Percentiles rank a stretch among this genome's conserved stretches.
Conservation (phyloP, 164 flowering plant genomes). For the Vitis labrusca region DNA sequence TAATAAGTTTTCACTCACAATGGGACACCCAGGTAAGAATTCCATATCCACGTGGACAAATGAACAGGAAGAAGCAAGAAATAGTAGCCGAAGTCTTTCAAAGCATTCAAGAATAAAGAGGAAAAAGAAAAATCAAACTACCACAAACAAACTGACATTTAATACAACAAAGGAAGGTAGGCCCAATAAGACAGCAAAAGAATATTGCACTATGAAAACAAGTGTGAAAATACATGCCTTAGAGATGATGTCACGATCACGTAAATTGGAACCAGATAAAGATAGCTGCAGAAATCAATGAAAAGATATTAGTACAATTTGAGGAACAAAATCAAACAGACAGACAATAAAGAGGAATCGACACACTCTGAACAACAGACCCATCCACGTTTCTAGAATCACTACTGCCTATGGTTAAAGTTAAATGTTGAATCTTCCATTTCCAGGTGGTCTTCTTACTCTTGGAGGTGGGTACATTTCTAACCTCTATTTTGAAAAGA, state of each 20-base stretch:
- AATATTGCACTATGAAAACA: neutral
- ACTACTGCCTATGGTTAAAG: neutral
- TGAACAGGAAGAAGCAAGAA: no score
- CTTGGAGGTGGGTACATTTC: neutral
- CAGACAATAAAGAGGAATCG: no score
- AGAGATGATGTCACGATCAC: slow-evolving; percentile 60
- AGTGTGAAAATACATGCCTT: slow-evolving; percentile 39
- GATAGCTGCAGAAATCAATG: slow-evolving; percentile 52
- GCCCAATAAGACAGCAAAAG: neutral
- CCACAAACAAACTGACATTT: no score
- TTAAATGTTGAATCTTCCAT: neutral
- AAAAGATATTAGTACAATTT: neutral
- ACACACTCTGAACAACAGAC: no score
- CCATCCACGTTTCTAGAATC: neutral
- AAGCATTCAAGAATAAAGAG: no score
- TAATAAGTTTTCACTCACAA: no score
- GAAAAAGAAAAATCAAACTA: no score
- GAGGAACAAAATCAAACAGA: neutral
- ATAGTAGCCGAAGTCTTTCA: no score
- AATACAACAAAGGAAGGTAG: neutral
- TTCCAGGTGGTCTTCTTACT: neutral
- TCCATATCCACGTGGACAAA: no score
- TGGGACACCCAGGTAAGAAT: no score
- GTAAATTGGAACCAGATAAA: slow-evolving; percentile 62
- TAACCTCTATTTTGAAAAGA: neutral